These are phyloP conservation scores for Coniochaeta hoffmannii DNA, from an alignment of 2,329 filamentous ascomycete genomes.

Conservation along the genomic window DNA sequence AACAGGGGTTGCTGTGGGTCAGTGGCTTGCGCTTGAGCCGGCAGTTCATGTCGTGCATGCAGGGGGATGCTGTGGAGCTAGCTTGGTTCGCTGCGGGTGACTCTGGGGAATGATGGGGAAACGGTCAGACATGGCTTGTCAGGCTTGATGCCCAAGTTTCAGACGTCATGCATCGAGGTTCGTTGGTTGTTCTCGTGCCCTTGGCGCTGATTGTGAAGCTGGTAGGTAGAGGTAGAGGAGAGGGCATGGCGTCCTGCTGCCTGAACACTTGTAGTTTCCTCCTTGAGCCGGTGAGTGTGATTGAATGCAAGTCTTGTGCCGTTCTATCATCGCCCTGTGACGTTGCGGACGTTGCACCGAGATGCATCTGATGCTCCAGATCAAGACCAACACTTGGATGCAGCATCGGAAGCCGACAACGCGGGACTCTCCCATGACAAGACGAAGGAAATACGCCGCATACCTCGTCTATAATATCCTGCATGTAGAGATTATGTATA, in stretches of 20 bases:
- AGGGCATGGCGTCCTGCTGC: not conserved
- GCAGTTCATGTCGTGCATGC: conserved; percentile 1
- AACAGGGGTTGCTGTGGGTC: not conserved
- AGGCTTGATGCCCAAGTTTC: not conserved
- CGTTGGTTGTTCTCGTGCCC: not conserved
- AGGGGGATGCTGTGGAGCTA: not conserved
- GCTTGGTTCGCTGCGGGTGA: conserved; percentile 1
- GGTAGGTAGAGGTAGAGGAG: not conserved
- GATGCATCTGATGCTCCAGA: not conserved
- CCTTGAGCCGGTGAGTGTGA: too few relatives aligned
- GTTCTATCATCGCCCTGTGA: not conserved
- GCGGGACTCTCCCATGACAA: too few relatives aligned
- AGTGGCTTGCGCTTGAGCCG: conserved; percentile 2
- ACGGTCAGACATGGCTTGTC: not conserved
- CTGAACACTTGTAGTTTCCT: not conserved
- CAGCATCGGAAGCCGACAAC: too few relatives aligned
- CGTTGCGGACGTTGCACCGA: not conserved
- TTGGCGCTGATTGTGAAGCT: not conserved
- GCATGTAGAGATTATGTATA: too few relatives aligned
- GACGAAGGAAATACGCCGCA: too few relatives aligned
- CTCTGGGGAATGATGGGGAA: not conserved
- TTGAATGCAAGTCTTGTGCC: not conserved
- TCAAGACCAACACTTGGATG: too few relatives aligned
- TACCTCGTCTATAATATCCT: too few relatives aligned
- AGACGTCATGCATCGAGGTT: not conserved